phyloP scores from a whole-genome alignment of 805 yeast species.

The Metschnikowia amazonensis region DNA sequence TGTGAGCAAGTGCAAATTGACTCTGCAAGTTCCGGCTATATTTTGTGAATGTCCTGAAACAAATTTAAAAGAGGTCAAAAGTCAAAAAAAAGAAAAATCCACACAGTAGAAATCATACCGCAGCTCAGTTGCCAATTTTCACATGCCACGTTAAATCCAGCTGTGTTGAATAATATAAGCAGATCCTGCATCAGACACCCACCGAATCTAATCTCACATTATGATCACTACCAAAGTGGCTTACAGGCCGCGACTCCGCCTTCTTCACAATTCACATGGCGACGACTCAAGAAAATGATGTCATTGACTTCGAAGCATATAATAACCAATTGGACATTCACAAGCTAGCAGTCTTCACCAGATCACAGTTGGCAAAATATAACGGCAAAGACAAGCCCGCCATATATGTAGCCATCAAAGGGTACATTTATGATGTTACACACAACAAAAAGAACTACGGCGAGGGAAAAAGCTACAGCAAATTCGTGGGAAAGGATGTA shows the following conservation, averaged over 20 bases:
- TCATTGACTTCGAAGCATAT: conserved; percentile 24
- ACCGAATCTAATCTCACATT: neutral
- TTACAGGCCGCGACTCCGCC: neutral
- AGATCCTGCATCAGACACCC: neutral
- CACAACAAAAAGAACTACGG: conserved; percentile 67
- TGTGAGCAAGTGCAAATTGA: too few relatives aligned
- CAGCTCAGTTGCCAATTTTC: too few relatives aligned
- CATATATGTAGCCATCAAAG: conserved; percentile 72
- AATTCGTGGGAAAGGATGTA: conserved; percentile 73
- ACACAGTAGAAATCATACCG: too few relatives aligned
- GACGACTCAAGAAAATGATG: neutral
- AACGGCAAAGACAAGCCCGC: conserved; percentile 31
- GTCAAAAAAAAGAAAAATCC: too few relatives aligned
- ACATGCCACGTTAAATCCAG: too few relatives aligned
- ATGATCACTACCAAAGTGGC: neutral
- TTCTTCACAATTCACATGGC: neutral
- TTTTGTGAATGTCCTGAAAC: too few relatives aligned
- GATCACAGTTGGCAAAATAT: conserved; percentile 30
- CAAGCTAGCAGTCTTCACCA: conserved; percentile 31
- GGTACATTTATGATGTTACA: conserved; percentile 75
- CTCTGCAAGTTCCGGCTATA: too few relatives aligned
- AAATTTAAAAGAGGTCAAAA: too few relatives aligned
- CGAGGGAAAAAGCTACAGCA: conserved; percentile 68
- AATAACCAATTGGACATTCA: conserved; percentile 30
- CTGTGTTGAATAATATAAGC: neutral